Evolutionary conservation across 257 asterid species (phyloP).

Genomic region (Jaltomata sinuosa): DNA sequence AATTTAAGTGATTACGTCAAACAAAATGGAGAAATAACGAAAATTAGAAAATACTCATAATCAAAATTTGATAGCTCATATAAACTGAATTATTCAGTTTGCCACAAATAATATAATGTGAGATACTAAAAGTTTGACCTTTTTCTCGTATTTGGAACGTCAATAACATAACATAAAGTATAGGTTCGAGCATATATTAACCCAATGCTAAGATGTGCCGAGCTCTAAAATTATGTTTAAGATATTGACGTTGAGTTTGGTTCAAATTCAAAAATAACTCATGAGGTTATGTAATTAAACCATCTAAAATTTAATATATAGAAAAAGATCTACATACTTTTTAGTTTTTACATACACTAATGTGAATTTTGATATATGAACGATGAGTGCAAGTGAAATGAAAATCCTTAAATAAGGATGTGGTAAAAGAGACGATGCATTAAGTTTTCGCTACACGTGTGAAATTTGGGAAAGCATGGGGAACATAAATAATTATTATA

Average conservation of each 20-base stretch:
- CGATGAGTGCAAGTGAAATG: neutral
- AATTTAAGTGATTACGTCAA: neutral
- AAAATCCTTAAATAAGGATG: neutral
- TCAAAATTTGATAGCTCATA: neutral
- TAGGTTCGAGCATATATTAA: too few species aligned
- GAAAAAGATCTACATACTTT: neutral
- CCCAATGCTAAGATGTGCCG: too few species aligned
- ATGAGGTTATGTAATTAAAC: too few species aligned
- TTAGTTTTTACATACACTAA: neutral
- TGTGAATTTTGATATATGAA: neutral
- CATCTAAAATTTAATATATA: neutral
- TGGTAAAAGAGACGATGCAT: neutral
- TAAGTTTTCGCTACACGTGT: too few species aligned
- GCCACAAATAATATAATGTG: neutral
- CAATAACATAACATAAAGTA: too few species aligned
- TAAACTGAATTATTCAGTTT: neutral
- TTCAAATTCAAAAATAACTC: neutral
- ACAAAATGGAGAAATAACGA: neutral
- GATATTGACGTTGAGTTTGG: too few species aligned
- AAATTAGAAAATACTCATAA: neutral
- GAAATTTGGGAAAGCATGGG: too few species aligned
- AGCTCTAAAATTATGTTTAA: too few species aligned
- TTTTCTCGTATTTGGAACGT: too few species aligned
- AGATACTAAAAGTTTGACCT: neutral
- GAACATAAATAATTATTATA: too few species aligned